Base-by-base conservation (phyloP, 768 basidiomycete species). In the Mycena amicta region DNA sequence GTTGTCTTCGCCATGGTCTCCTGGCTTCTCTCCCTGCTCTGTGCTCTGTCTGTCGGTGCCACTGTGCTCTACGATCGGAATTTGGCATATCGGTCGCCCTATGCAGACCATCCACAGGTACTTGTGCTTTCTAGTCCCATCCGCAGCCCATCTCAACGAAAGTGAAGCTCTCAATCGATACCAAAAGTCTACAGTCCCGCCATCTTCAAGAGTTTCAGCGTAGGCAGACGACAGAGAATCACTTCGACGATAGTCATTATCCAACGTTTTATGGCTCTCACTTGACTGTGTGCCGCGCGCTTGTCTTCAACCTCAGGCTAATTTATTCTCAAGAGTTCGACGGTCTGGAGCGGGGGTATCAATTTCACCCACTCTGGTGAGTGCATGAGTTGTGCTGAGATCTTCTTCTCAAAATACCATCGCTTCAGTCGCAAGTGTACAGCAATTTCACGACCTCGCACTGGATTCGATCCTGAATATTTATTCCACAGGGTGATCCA, bases 221-320 rank as follows among this genome's bases (percentile, higher is more conserved):
- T 37, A 68, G 80, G 30, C 78, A 80, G 57, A 67, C 66, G 3
- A 70, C 66, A 4, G 72, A 73, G 50, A 73, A 64, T 26, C 61
- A 64, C n/a, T 82, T 82, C 63, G 68, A 65, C n/a, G 80, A 83
- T 64, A 71, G 75, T n/a, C 77, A 77, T 55, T 83, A 83, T 64
- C 76, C 78, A 1, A 77, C 78, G 8, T 83, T 80, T 63, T 80
- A 79, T 50, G 79, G 80, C 3, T 71, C 70, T 15, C 78, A 83
- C 53, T 80, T 82, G 57, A 81, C 80, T 65, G 82, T 82, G 53
- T 64, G 70, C 29, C 26, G 13, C 23, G 40, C 22, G 12, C 20
- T 40, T 23, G 20, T 39, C 61, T 8, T 20, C 22, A 23, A 3
- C 31, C 30, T 53, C 25, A 25, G 50, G 53, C 47, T 33, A 37